phyloP scores from a whole-genome alignment of 805 yeast genomes.

The Wickerhamomyces xylosicus region DNA sequence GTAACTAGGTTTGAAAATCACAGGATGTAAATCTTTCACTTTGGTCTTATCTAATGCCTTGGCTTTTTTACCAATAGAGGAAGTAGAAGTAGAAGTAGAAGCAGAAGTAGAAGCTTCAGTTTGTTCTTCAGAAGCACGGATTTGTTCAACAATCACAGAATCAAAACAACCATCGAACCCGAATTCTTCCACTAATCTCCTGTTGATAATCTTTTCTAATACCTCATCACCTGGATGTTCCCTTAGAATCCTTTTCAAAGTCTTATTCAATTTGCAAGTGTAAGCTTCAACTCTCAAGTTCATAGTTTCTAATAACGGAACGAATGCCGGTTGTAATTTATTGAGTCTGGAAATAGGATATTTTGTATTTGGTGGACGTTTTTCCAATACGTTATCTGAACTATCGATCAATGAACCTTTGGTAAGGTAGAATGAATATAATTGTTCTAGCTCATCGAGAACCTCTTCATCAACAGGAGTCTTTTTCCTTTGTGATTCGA shows the following conservation, averaged over 20 bases:
- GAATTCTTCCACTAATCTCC: background rate
- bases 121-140: background rate
- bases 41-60: background rate
- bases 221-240: background rate
- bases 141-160: background rate
- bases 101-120: no score
- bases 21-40: background rate
- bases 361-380: background rate
- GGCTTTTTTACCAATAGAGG: background rate
- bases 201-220: background rate
- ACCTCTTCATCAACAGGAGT: background rate
- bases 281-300: background rate
- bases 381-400: background rate
- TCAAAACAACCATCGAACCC: background rate
- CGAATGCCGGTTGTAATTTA: background rate
- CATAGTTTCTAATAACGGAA: background rate
- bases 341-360: background rate
- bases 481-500: no score
- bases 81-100: no score
- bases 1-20: background rate
- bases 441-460: background rate
- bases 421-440: background rate
- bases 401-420: background rate
- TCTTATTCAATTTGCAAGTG: background rate
- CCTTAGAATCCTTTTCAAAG: background rate